Percentiles rank a stretch among this genome's conserved stretches.
Evolutionary conservation across 441 rosid species (phyloP).

Genomic region (Euphorbia schlechtendalii): DNA sequence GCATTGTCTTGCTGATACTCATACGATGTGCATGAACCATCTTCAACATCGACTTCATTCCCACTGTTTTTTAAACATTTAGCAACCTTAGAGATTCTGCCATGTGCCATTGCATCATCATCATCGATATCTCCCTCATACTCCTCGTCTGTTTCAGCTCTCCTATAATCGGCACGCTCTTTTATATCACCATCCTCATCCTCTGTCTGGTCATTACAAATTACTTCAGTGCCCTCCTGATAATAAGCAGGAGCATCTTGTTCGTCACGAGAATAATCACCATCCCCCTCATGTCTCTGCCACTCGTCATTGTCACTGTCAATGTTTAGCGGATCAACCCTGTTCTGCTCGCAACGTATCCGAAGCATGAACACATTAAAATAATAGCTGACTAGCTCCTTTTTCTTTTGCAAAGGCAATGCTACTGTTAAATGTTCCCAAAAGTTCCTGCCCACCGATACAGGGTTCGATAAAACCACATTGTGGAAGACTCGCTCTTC

Average conservation of each 20-base stretch:
- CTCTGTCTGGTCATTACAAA: conserved; percentile 26
- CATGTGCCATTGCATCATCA: conserved; percentile 20
- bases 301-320: conserved; percentile 63
- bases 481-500: conserved; percentile 35
- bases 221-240: conserved; percentile 20
- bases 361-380: conserved; percentile 43
- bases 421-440: conserved; percentile 36
- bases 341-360: conserved; percentile 40
- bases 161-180: conserved; percentile 8
- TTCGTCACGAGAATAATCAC: conserved; percentile 26
- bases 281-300: conserved; percentile 35
- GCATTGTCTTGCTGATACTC: conserved; percentile 27
- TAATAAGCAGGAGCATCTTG: conserved; percentile 17
- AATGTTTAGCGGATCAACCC: conserved; percentile 35
- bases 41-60: conserved; percentile 25
- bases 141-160: conserved; percentile 25
- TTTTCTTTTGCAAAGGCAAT: conserved; percentile 35
- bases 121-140: conserved; percentile 32
- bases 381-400: conserved; percentile 41
- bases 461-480: conserved; percentile 32
- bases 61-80: conserved; percentile 13
- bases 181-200: conserved; percentile 23
- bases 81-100: conserved; percentile 9
- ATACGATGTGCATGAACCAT: conserved; percentile 46
- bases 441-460: conserved; percentile 30